Conservation (phyloP, 192 early-diverging fungal genomes). For the Backusella circina region DNA sequence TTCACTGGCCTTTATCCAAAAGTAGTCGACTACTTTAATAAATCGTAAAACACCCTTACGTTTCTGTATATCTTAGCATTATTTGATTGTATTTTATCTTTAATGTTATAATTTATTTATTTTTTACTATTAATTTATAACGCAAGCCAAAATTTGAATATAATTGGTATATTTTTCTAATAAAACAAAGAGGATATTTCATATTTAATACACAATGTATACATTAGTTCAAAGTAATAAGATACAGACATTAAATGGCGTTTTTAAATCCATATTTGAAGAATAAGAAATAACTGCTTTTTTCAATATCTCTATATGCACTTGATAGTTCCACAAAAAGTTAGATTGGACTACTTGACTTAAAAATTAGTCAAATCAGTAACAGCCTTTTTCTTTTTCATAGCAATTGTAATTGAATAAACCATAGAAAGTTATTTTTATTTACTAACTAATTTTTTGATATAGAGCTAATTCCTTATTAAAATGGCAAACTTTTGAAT, state of each 20-base stretch:
- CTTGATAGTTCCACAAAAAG: too few relatives aligned
- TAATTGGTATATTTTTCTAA: background rate
- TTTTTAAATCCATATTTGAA: too few relatives aligned
- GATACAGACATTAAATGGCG: background rate
- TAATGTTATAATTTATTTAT: background rate
- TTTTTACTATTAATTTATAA: background rate
- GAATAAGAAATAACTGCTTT: too few relatives aligned
- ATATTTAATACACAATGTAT: background rate
- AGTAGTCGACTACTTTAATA: conserved; percentile 9
- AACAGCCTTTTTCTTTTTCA: too few relatives aligned
- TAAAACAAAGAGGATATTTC: background rate
- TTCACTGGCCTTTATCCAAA: conserved; percentile 15
- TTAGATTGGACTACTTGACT: too few relatives aligned
- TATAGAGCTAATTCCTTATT: too few relatives aligned
- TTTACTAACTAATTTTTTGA: too few relatives aligned
- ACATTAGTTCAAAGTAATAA: background rate
- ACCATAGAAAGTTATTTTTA: too few relatives aligned
- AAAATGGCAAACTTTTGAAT: too few relatives aligned
- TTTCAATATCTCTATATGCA: too few relatives aligned
- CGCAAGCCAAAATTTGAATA: background rate
- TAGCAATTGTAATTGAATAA: too few relatives aligned
- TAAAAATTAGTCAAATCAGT: too few relatives aligned
- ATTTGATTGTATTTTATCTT: background rate
- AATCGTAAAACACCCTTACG: background rate
- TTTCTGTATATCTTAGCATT: background rate